phyloP scores from a whole-genome alignment of 768 basidiomycete species.

The Termitomyces eurrhizus region DNA sequence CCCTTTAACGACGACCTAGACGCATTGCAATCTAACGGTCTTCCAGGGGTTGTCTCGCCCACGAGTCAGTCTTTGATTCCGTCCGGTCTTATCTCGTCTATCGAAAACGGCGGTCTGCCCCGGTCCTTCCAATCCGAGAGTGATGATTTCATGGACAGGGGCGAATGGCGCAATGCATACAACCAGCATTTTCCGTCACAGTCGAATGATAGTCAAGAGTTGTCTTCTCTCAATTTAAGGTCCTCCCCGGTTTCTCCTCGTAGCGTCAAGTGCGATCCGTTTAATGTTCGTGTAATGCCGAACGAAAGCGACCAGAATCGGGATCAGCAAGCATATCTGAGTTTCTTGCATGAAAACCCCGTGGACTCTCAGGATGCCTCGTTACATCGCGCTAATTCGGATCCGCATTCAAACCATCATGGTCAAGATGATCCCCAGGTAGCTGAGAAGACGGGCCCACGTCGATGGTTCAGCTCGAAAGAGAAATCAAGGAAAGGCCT shows the following conservation, averaged over 20 bases:
- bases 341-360: slow-evolving; percentile 17
- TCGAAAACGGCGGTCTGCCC: slow-evolving; percentile 38
- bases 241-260: slow-evolving; percentile 23
- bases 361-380: slow-evolving; percentile 28
- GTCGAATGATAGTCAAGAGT: slow-evolving; percentile 11
- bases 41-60: slow-evolving; percentile 31
- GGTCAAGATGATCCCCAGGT: slow-evolving; percentile 9
- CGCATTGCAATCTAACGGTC: slow-evolving; percentile 12
- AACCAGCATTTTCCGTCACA: slow-evolving; percentile 7
- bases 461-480: slow-evolving; percentile 46
- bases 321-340: slow-evolving; percentile 11
- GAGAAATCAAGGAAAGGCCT: slow-evolving; percentile 61
- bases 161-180: slow-evolving; percentile 39
- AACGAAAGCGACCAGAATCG: slow-evolving; percentile 13
- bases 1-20: slow-evolving; percentile 54
- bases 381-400: slow-evolving; percentile 30
- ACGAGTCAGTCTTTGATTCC: slow-evolving; percentile 51
- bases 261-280: slow-evolving; percentile 40
- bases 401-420: slow-evolving; percentile 22
- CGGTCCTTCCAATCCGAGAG: slow-evolving; percentile 50
- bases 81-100: slow-evolving; percentile 49
- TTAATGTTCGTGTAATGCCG: slow-evolving; percentile 38
- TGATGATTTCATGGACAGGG: slow-evolving; percentile 45
- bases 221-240: slow-evolving; percentile 21
- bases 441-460: slow-evolving; percentile 30